Evolutionary conservation across 352 stramenopile species (phyloP).

Genomic region (Aphanomyces euteiches): DNA sequence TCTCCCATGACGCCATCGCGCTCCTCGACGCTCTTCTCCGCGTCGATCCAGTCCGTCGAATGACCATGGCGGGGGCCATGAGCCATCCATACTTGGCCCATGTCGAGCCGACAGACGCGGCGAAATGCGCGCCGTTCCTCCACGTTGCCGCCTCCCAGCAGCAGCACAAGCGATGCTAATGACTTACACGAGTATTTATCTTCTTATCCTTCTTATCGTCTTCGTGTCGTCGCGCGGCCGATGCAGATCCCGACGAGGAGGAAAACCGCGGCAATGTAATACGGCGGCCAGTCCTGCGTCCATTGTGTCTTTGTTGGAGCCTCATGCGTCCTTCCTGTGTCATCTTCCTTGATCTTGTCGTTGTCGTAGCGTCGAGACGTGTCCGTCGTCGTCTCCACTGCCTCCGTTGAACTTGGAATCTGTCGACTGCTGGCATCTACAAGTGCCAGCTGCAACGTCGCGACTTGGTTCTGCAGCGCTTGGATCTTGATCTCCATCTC

Average conservation of each 20-base stretch:
- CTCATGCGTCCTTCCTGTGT: background rate
- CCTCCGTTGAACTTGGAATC: no score
- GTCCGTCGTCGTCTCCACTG: no score
- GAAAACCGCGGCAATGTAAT: background rate
- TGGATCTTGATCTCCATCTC: constrained; percentile 2
- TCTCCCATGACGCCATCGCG: constrained; percentile 32
- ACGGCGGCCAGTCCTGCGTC: no score
- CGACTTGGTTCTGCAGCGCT: constrained; percentile 3
- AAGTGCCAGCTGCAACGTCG: background rate
- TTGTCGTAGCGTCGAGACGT: background rate
- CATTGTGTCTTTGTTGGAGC: no score
- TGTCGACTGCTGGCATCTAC: background rate
- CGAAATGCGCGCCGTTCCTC: background rate
- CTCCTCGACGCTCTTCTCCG: constrained; percentile 8
- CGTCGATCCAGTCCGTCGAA: background rate
- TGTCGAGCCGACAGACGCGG: background rate
- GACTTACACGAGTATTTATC: background rate
- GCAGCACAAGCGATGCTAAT: no score
- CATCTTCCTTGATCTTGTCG: constrained; percentile 1
- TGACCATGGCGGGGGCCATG: constrained; percentile 4
- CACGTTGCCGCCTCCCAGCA: background rate
- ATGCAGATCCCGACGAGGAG: background rate
- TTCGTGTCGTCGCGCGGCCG: background rate
- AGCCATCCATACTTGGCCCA: constrained; percentile 1
- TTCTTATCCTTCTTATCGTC: background rate